These are phyloP conservation scores for Raffaelea arxii DNA, from an alignment of 2,329 filamentous ascomycete species.

Conservation along the genomic window DNA sequence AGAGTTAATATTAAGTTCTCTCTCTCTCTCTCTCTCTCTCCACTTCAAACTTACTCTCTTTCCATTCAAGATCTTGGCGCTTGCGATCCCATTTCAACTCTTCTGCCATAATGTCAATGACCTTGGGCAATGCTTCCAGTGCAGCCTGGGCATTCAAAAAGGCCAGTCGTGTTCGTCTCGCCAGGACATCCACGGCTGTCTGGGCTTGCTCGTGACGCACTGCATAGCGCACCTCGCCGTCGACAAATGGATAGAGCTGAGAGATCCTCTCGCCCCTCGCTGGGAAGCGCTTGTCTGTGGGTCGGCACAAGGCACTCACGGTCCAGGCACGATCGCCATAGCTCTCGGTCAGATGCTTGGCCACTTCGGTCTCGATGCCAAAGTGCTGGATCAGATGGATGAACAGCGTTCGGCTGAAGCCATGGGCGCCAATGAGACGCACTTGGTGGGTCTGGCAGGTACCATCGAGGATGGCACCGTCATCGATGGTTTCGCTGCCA, in stretches of 20 bases:
- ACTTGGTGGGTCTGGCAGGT: conserved; percentile 66
- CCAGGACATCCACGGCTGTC: conserved; percentile 80
- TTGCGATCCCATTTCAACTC: conserved; percentile 70
- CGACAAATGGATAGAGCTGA: conserved; percentile 77
- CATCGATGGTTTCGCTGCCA: conserved; percentile 57
- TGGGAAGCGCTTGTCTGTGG: conserved; percentile 72
- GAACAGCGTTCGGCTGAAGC: conserved; percentile 76
- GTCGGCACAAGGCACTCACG: conserved; percentile 68
- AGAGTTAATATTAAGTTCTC: not conserved
- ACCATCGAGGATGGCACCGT: conserved; percentile 62
- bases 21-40: too few relatives aligned
- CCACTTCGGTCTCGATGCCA: conserved; percentile 83
- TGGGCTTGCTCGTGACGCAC: conserved; percentile 85
- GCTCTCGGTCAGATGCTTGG: conserved; percentile 74
- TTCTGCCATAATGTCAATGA: conserved; percentile 83
- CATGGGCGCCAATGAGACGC: conserved; percentile 67
- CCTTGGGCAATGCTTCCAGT: conserved; percentile 70
- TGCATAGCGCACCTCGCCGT: conserved; percentile 85
- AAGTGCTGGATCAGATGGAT: conserved; percentile 94
- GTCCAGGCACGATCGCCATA: conserved; percentile 93
- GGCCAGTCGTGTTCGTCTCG: conserved; percentile 71
- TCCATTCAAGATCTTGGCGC: conserved; percentile 71
- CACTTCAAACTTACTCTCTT: conserved; percentile 39
- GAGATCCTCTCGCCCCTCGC: conserved; percentile 75
- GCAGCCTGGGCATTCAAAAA: conserved; percentile 90